Conservation (phyloP, 2,329 filamentous ascomycete genomes). For the Hypomyces perniciosus region DNA sequence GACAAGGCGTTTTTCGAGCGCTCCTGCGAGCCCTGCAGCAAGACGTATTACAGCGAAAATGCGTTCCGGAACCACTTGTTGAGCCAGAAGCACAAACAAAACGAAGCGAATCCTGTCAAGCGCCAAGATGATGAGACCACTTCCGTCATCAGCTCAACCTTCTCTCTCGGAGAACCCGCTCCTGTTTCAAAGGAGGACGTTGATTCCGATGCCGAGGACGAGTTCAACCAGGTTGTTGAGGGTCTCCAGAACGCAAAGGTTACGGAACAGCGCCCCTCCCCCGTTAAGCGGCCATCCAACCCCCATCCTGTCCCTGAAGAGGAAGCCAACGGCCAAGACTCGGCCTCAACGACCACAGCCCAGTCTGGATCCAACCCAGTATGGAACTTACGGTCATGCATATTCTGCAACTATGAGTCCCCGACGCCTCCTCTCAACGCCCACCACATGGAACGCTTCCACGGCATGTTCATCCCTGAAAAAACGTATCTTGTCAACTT, state of each 20-base stretch:
- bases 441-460: slow-evolving; percentile 83
- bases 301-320: slow-evolving; percentile 38
- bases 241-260: slow-evolving; percentile 70
- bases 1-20: slow-evolving; percentile 87
- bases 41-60: slow-evolving; percentile 95
- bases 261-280: slow-evolving; percentile 44
- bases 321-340: slow-evolving; percentile 33
- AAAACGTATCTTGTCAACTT: slow-evolving; percentile 75
- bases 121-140: slow-evolving; percentile 61
- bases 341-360: slow-evolving; percentile 37
- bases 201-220: slow-evolving; percentile 64
- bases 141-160: slow-evolving; percentile 84
- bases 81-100: slow-evolving; percentile 77
- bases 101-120: slow-evolving; percentile 43
- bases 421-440: slow-evolving; percentile 70
- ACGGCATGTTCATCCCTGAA: slow-evolving; percentile 96
- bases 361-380: slow-evolving; percentile 29
- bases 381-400: slow-evolving; percentile 53
- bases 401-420: slow-evolving; percentile 90
- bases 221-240: slow-evolving; percentile 72
- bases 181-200: slow-evolving; percentile 41
- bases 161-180: slow-evolving; percentile 80
- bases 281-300: slow-evolving; percentile 49
- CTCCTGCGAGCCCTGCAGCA: slow-evolving; percentile 73
- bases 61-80: slow-evolving; percentile 88